These are phyloP conservation scores for Parathielavia appendiculata DNA, from an alignment of 495 filamentous ascomycete species.

Conservation along the genomic window DNA sequence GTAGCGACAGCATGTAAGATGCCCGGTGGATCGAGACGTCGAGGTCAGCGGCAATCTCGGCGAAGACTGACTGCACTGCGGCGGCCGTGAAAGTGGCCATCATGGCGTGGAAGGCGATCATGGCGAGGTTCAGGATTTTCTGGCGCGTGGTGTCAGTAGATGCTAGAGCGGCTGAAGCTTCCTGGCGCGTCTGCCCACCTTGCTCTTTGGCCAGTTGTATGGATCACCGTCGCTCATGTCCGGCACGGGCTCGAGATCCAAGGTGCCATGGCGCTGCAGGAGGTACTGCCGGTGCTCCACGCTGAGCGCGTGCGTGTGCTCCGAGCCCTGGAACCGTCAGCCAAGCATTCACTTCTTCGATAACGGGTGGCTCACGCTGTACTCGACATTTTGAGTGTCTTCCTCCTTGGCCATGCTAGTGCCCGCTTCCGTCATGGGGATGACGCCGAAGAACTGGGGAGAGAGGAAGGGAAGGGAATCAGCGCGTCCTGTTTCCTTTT, in stretches of 20 bases:
- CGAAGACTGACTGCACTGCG: neutral
- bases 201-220: constrained; percentile 6
- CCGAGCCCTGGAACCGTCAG: neutral
- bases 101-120: constrained; percentile 12
- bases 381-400: constrained; percentile 3
- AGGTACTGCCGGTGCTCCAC: constrained; percentile 9
- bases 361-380: neutral
- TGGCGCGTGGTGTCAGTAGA: neutral
- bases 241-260: constrained; percentile 9
- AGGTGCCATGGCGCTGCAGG: constrained; percentile 9
- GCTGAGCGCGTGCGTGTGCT: neutral
- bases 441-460: neutral
- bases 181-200: neutral
- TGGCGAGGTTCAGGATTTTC: constrained; percentile 5
- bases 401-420: neutral
- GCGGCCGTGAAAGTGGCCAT: constrained; percentile 8
- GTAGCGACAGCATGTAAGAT: constrained; percentile 1
- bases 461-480: neutral
- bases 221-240: constrained; percentile 6
- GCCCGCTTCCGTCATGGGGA: neutral
- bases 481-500: neutral
- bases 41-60: constrained; percentile 5
- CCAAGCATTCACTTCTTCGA: neutral
- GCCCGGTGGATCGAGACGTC: constrained; percentile 1
- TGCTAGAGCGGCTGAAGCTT: too few relatives aligned